phyloP scores from a whole-genome alignment of 306 rosid genomes.

The Oxytropis ochrocephala region DNA sequence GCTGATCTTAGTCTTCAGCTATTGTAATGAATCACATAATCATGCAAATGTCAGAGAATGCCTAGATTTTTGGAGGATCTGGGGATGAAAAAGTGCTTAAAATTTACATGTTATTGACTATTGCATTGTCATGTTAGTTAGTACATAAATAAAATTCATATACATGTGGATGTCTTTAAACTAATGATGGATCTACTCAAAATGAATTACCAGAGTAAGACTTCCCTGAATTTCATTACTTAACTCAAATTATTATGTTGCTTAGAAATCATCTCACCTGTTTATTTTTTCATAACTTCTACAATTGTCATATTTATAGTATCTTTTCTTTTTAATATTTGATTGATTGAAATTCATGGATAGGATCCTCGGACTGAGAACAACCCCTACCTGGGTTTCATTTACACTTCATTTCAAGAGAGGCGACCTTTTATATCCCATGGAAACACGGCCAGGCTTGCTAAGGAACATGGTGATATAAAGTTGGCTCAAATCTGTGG shows the following conservation, averaged over 20 bases:
- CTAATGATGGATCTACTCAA: neutral
- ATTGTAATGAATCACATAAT: neutral
- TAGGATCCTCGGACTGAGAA: conserved; percentile 91
- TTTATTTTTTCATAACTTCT: neutral
- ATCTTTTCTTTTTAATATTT: neutral
- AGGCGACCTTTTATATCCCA: conserved; percentile 92
- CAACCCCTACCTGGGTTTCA: conserved; percentile 86
- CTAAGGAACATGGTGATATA: conserved; percentile 72
- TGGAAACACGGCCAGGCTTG: conserved; percentile 94
- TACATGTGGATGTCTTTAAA: neutral
- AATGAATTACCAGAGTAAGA: neutral
- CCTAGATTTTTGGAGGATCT: neutral
- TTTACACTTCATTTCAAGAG: conserved; percentile 89
- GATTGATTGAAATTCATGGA: conserved; percentile 1
- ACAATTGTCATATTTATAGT: neutral
- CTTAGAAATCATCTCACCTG: neutral
- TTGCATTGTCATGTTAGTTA: neutral
- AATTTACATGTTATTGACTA: neutral
- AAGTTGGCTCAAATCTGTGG: conserved; percentile 91
- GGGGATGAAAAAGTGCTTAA: neutral
- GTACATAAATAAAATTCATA: neutral
- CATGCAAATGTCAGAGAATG: neutral
- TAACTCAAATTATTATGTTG: neutral
- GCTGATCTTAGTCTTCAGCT: neutral
- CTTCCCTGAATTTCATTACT: neutral